Evolutionary conservation across 2,329 filamentous ascomycete genomes (phyloP).

Genomic region (Fusarium hostae): DNA sequence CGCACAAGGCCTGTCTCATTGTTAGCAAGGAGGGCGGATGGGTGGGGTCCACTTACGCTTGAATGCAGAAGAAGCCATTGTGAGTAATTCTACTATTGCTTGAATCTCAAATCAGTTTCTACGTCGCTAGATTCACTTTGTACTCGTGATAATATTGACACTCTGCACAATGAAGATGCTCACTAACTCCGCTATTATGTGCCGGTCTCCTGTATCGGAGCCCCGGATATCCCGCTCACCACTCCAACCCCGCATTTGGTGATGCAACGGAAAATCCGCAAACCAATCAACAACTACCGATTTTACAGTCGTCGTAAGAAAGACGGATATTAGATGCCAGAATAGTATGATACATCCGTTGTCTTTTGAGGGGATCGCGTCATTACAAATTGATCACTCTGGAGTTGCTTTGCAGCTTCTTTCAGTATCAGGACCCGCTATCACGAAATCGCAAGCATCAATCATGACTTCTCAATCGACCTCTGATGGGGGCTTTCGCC

Average conservation of each 20-base stretch:
- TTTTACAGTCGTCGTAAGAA: not conserved
- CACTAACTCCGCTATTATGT: not conserved
- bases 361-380: not conserved
- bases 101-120: rapidly evolving
- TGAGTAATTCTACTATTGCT: rapidly evolving
- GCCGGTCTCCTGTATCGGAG: slow-evolving; percentile 12
- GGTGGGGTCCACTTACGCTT: not conserved
- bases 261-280: not conserved
- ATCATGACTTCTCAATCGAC: not conserved
- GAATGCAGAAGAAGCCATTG: not conserved
- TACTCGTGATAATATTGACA: not conserved
- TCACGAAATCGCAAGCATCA: not conserved
- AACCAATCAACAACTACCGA: not conserved
- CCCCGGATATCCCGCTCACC: slow-evolving; percentile 7
- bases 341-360: slow-evolving; percentile 9
- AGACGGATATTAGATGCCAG: not conserved
- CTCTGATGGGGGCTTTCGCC: not conserved
- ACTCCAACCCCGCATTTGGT: not conserved
- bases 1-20: not conserved
- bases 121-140: not conserved
- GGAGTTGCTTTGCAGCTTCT: too few relatives aligned
- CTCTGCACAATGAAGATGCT: not conserved
- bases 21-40: not conserved
- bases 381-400: not conserved
- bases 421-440: too few relatives aligned